Evolutionary conservation across 768 basidiomycete species (phyloP).

Genomic region (Filobasidium wieringae): DNA sequence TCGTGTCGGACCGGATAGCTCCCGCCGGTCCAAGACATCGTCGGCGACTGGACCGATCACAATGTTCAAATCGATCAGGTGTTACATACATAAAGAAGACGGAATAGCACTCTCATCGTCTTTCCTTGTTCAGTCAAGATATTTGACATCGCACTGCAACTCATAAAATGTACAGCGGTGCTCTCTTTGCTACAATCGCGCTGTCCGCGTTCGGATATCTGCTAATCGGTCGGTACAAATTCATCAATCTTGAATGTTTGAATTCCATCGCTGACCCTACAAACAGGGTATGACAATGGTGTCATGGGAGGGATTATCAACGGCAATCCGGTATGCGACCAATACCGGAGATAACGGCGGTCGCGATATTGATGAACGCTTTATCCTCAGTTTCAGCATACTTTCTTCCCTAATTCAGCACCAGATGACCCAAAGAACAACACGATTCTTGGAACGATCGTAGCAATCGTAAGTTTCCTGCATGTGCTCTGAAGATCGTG

Average conservation of each 20-base stretch:
- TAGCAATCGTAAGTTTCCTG: constrained; percentile 15
- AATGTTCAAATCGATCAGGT: no score
- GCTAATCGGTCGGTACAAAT: not conserved
- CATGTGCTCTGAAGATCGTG: not conserved
- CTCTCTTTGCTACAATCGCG: not conserved
- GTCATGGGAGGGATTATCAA: constrained; percentile 24
- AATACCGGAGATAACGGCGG: constrained; percentile 13
- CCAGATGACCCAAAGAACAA: no score
- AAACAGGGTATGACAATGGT: constrained; percentile 27
- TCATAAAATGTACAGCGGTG: not conserved
- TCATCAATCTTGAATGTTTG: not conserved
- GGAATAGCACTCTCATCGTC: no score
- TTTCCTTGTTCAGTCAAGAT: no score
- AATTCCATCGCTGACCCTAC: constrained; percentile 7
- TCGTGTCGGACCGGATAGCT: no score
- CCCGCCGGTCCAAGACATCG: no score
- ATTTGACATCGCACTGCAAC: no score
- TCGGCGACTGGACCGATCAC: no score
- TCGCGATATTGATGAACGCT: not conserved
- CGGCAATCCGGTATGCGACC: constrained; percentile 8
- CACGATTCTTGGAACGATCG: constrained; percentile 21
- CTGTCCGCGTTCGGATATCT: constrained; percentile 19
- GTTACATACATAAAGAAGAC: no score
- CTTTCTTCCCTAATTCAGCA: constrained; percentile 11
- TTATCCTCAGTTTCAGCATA: not conserved